Base-by-base conservation (phyloP, 2,329 filamentous ascomycete species). In the Colletotrichum filicis region DNA sequence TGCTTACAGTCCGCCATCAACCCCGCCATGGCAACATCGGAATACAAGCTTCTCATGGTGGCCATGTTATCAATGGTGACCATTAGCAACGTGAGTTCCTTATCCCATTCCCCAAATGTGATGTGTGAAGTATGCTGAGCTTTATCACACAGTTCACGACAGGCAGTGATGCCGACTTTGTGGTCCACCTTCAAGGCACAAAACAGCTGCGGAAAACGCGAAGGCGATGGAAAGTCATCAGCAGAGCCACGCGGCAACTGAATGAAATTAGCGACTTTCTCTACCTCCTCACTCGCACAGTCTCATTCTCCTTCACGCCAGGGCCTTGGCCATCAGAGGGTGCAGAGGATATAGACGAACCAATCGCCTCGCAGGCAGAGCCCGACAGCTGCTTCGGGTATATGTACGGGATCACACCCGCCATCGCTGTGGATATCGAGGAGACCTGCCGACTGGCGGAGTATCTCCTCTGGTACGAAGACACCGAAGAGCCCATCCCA, bases 251-350 rank as follows among this genome's bases (percentile, higher is more conserved):
- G 3, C 66, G 37, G 16, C 66, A 68, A 19, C 58, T 68, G 1
- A 63, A 68, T 9, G 66, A 68, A 5, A 68, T 68, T 42, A 68
- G 66, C 8, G 66, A 68, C 26, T 68, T 68, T 2, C 49, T 68
- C 4, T 32, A 28, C 32, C 24, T 68, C 4, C 26, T 68, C 19
- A 58, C 58, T 22, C 66, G 66, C 4, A 68, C 66, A 4, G 46
- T 68, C 19, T 52, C 58, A 5, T 68, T 68, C 4, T 37, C 22
- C 3, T n/a, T 46, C 16, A 24, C 57, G 8, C 24, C 22, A 5
- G 4, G n/a, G 9, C 57, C 66, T 12, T 68, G 66, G 66, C 19
- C 30, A 11, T 22, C 32, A 1, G 4, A 42, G 7, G 26, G 0
- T 0, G 30, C 11, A 2, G 46, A 46, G 5, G 46, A 62, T 14